Conservation (phyloP, 192 early-diverging fungal genomes). For the Fimicolochytrium jonesii region DNA sequence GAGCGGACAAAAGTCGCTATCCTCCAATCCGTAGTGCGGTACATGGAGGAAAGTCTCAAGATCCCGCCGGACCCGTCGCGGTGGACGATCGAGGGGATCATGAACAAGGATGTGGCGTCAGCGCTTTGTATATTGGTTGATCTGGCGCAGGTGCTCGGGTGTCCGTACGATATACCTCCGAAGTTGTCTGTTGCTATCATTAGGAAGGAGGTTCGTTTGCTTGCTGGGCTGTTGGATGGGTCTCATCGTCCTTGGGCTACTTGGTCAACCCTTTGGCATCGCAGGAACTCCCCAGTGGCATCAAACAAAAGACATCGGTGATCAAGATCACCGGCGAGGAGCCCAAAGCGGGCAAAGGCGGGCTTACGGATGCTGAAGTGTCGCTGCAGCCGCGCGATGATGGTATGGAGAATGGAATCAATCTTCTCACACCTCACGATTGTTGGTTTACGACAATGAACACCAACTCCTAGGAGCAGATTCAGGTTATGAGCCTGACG, state of each 20-base stretch:
- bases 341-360: background rate
- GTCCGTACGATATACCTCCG: slow-evolving; percentile 30
- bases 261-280: too few species aligned
- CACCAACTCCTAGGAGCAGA: too few species aligned
- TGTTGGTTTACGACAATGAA: too few species aligned
- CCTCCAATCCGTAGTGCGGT: slow-evolving; percentile 14
- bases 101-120: slow-evolving; percentile 27
- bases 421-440: too few species aligned
- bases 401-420: too few species aligned
- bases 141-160: slow-evolving; percentile 26
- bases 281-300: slow-evolving; percentile 25
- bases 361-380: background rate
- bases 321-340: slow-evolving; percentile 28
- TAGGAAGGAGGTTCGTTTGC: slow-evolving; percentile 21
- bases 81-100: slow-evolving; percentile 27
- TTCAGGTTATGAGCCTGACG: slow-evolving; percentile 15
- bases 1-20: slow-evolving; percentile 20
- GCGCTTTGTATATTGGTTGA: slow-evolving; percentile 31
- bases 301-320: slow-evolving; percentile 30
- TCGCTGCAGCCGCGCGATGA: background rate
- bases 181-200: slow-evolving; percentile 24
- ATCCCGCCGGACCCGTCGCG: slow-evolving; percentile 13
- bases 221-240: too few species aligned
- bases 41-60: slow-evolving; percentile 23
- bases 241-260: too few species aligned